Evolutionary conservation across 2,329 filamentous ascomycete species (phyloP).

Genomic region (Keithomyces neogunnii): DNA sequence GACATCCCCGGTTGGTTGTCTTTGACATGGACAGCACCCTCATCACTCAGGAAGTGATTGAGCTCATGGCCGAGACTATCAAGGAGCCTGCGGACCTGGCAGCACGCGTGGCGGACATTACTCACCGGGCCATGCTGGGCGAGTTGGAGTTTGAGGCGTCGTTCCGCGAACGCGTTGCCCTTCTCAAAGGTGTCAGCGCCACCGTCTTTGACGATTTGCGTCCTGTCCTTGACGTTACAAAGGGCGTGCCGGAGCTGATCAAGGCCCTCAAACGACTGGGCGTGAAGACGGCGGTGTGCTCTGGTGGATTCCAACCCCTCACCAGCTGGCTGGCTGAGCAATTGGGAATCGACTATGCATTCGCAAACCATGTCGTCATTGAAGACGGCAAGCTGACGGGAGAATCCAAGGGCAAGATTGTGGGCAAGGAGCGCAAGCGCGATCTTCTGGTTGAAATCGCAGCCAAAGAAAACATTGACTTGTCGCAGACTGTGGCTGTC

Average conservation of each 20-base stretch:
- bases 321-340: constrained; percentile 77
- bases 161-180: constrained; percentile 68
- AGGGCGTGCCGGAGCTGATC: constrained; percentile 69
- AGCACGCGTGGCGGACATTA: constrained; percentile 78
- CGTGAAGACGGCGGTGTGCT: constrained; percentile 81
- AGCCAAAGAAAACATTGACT: constrained; percentile 52
- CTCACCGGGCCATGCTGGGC: constrained; percentile 88
- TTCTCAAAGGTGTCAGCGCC: constrained; percentile 73
- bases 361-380: constrained; percentile 75
- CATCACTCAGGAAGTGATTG: constrained; percentile 96
- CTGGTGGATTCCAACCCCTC: constrained; percentile 84
- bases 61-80: constrained; percentile 80
- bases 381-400: constrained; percentile 58
- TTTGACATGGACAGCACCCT: constrained; percentile 99
- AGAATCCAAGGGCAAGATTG: constrained; percentile 62
- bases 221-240: constrained; percentile 68
- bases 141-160: constrained; percentile 87
- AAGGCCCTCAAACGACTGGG: constrained; percentile 68
- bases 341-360: constrained; percentile 78
- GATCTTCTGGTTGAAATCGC: constrained; percentile 66
- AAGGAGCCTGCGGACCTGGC: constrained; percentile 62
- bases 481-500: constrained; percentile 63
- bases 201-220: constrained; percentile 73
- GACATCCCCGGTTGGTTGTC: constrained; percentile 77
- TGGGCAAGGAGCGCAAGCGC: constrained; percentile 68